Evolutionary conservation across 1,139 yeast species (phyloP), one percentile per base, ranked within the genome.

Genomic region (Blastobotrys capitulatus): DNA sequence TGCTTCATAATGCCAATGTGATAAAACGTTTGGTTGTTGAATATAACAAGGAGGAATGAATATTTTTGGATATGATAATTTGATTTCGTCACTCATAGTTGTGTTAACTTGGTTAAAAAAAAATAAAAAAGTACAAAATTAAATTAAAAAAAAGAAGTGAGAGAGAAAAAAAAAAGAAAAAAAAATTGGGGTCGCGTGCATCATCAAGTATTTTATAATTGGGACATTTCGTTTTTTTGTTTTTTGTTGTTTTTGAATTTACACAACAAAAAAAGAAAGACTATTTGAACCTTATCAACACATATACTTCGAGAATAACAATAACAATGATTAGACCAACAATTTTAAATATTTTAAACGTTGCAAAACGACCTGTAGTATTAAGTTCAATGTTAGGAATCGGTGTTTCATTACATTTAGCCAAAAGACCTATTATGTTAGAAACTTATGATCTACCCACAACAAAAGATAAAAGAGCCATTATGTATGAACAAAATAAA

Each of bases 1-100:
- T 19, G 57, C 44, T 34, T 62, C 66, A 47, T 63, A 62, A 2
- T 56, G 54, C 70, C 70, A 66, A 22, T 53, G 55, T n/a, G 56
- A 44, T 15, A 60, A 50, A 12, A 60, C 49, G 9, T 55, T 42
- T 9, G 64, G 60, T 38, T 60, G 62, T 39, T 50, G 53, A 31
- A 59, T 47, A 40, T 57, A 59, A 48, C 59, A 57, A 5, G 67
- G 66, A 7, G 65, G 64, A 9, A 64, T 57, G 10, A 56, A 43
- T 25, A 59, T 50, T 47, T 57, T 52, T 10, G 64, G 64, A 5
- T 57, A 46, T 10, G 48, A 39, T 22, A 43, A 36, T 29, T 31
- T 43, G 20, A 42, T 48, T 38, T 38, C 48, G 34, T 39, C 42
- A 26, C 12, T 37, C 40, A 37, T 37, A n/a, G n/a, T n/a, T n/a